Base-by-base conservation (phyloP, 345 rosid genomes). In the Erysimum cheiranthoides region DNA sequence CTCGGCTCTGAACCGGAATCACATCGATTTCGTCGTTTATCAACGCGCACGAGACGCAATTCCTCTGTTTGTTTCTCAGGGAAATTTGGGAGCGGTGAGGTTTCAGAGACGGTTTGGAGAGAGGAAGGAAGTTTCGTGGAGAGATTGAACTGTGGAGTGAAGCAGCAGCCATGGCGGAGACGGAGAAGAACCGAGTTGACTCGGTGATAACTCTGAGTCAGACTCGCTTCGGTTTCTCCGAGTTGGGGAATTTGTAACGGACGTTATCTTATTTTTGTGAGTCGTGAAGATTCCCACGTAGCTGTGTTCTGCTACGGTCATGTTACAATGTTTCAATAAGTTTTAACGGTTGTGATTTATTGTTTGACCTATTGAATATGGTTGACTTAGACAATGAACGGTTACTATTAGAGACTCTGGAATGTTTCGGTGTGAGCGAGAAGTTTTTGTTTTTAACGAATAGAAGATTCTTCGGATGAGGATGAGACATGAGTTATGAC, bases 1-100 rank as follows among this genome's bases (percentile, higher is more conserved):
- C 96, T 65, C 68, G 83, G 66, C 89, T 90, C 81, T 80, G 88
- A 4, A 91, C 79, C 1, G 96, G 93, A 17, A 90, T 74, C 70
- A 83, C 85, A 45, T 88, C 90, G 21, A 83, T 21, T 74, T 88
- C 96, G 46, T 90, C 95, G 4, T 70, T 70, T 18, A 78, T 54
- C 54, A 77, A 78, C 34, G 93, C 83, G 68, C 77, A 79, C 61
- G 85, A 31, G n/a, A 72, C 84, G 79, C 76, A 73, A 62, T 52
- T 75, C 61, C 71, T 76, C 74, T 67, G 87, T 71, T 79, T 81
- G 83, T 56, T 84, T 60, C 84, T 82, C 27, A 77, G 67, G 68
- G 79, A 81, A 62, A 58, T 17, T 32, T 79, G 82, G 46, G 58
- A 66, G 27, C 77, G 83, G n/a, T 77, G 56, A 8, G 54, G 60